Conservation (phyloP, 352 stramenopile species). For the Globisporangium acanthophoron region DNA sequence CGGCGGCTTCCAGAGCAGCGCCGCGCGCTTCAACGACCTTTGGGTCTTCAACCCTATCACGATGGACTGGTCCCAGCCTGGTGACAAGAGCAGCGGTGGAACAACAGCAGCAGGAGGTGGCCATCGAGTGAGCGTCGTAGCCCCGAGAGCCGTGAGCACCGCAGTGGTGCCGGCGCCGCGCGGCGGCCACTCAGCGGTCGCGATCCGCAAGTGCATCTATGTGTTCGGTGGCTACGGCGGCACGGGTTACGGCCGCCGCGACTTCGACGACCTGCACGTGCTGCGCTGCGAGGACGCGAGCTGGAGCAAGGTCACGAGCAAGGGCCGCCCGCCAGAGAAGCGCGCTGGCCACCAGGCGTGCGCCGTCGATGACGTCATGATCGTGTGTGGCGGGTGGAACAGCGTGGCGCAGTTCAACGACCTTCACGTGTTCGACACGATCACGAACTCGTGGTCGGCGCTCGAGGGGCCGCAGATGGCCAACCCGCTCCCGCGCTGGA, state of each 20-base stretch:
- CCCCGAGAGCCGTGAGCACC: constrained; percentile 14
- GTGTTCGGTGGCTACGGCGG: constrained; percentile 96
- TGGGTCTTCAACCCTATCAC: constrained; percentile 95
- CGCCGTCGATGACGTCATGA: constrained; percentile 86
- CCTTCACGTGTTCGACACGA: constrained; percentile 90
- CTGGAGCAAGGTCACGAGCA: constrained; percentile 78
- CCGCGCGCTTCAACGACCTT: constrained; percentile 92
- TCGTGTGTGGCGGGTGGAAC: constrained; percentile 95
- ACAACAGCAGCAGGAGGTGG: constrained; percentile 36
- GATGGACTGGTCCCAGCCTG: constrained; percentile 87
- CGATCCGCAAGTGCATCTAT: constrained; percentile 82
- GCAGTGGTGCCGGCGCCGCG: constrained; percentile 65
- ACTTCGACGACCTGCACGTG: constrained; percentile 93
- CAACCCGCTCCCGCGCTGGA: constrained; percentile 89
- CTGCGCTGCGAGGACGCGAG: constrained; percentile 87
- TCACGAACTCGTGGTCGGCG: constrained; percentile 77
- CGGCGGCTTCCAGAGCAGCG: constrained; percentile 90
- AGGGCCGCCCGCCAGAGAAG: constrained; percentile 86
- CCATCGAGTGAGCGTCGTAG: constrained; percentile 15
- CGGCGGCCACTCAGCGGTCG: constrained; percentile 85
- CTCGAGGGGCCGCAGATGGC: constrained; percentile 75
- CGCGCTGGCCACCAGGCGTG: constrained; percentile 91
- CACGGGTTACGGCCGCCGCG: constrained; percentile 83
- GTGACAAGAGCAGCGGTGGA: constrained; percentile 38
- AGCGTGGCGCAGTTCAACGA: constrained; percentile 94